Conservation (phyloP, 108 stramenopile genomes). For the Thalassiosira profunda region DNA sequence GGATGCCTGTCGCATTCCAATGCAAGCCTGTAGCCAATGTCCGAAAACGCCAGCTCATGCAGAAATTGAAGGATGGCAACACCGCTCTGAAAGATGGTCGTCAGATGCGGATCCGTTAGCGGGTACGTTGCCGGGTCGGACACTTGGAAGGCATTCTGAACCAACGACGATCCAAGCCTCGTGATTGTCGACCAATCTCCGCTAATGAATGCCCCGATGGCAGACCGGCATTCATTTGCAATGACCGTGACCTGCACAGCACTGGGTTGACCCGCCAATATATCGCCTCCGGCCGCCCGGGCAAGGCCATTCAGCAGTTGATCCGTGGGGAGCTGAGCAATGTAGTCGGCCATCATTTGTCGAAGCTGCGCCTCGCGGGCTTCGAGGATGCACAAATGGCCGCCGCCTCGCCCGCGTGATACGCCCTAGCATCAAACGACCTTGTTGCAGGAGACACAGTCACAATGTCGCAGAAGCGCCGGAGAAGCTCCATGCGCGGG, state of each 20-base stretch:
- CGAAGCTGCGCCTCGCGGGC: not conserved
- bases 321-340: not conserved
- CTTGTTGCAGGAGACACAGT: not conserved
- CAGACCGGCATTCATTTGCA: not conserved
- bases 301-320: not conserved
- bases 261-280: not conserved
- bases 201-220: not conserved
- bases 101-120: not conserved
- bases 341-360: constrained; percentile 3
- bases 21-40: not conserved
- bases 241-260: not conserved
- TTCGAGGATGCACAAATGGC: not conserved
- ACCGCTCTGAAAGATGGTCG: not conserved
- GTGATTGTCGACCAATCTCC: constrained; percentile 4
- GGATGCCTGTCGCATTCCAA: not conserved
- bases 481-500: not conserved
- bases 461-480: constrained; percentile 1
- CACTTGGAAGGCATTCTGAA: not conserved
- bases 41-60: not conserved
- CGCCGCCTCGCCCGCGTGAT: not conserved
- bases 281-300: not conserved
- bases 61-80: not conserved
- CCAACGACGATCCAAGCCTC: not conserved
- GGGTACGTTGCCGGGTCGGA: not conserved
- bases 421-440: not conserved